These are phyloP conservation scores for Nicotiana sylvestris DNA, from an alignment of 257 asterid species.

Conservation along the genomic window DNA sequence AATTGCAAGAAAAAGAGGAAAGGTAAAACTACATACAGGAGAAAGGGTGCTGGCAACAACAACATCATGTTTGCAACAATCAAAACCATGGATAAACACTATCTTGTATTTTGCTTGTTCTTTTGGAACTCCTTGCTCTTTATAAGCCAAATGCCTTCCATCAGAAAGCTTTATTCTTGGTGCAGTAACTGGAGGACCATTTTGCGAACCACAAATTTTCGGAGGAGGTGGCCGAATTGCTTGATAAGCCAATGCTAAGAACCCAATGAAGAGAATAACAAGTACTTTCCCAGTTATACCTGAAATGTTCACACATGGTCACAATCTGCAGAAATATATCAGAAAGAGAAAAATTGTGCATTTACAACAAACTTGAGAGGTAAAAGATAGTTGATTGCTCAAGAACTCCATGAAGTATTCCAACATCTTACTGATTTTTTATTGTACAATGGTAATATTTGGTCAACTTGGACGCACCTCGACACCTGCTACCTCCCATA, in stretches of 20 bases:
- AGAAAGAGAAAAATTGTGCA: too few relatives aligned
- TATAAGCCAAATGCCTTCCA: background rate
- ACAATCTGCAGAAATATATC: too few relatives aligned
- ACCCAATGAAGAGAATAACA: background rate
- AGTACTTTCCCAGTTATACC: background rate
- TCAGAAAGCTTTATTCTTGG: background rate
- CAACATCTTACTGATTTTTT: too few relatives aligned
- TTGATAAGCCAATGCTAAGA: background rate
- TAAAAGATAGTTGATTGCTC: too few relatives aligned
- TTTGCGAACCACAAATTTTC: background rate
- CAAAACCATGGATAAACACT: background rate
- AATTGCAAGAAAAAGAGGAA: background rate
- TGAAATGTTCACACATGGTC: background rate
- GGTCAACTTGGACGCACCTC: too few relatives aligned
- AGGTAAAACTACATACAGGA: background rate
- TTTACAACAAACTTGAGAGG: too few relatives aligned
- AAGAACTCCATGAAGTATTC: too few relatives aligned
- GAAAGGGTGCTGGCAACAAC: background rate
- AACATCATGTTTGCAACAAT: background rate
- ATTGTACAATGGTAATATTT: too few relatives aligned
- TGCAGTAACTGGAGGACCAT: background rate
- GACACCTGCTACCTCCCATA: too few relatives aligned
- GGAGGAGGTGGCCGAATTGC: background rate
- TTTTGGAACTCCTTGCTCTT: background rate
- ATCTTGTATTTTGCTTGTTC: background rate